Conservation (phyloP, 768 basidiomycete species). For the Tylopilus rubrobrunneus region DNA sequence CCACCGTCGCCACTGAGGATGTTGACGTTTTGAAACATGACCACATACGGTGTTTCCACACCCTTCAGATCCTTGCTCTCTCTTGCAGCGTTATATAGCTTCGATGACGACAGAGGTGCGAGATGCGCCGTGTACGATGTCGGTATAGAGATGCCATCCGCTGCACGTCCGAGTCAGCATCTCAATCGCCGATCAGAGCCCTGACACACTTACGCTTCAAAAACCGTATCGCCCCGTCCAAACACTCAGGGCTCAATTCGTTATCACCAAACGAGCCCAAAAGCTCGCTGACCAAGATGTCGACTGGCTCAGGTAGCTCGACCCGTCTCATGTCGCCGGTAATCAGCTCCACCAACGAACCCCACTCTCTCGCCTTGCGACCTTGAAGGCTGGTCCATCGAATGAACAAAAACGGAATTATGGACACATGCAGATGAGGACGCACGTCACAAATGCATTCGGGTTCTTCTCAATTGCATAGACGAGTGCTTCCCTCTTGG, state of each 20-base stretch:
- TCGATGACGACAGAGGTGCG: slow-evolving; percentile 91
- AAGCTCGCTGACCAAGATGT: slow-evolving; percentile 93
- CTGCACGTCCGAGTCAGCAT: slow-evolving; percentile 39
- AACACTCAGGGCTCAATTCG: slow-evolving; percentile 95
- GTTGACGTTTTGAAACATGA: slow-evolving; percentile 95
- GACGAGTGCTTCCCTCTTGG: slow-evolving; percentile 58
- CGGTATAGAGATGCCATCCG: slow-evolving; percentile 92
- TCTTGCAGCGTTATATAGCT: slow-evolving; percentile 82
- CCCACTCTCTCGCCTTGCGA: slow-evolving; percentile 80
- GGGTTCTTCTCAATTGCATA: slow-evolving; percentile 97
- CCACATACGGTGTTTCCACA: slow-evolving; percentile 95
- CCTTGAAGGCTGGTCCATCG: slow-evolving; percentile 67
- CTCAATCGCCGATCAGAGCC: not conserved
- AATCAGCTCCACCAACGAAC: slow-evolving; percentile 70
- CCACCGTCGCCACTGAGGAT: slow-evolving; percentile 77
- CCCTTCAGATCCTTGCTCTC: slow-evolving; percentile 63
- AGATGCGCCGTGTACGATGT: slow-evolving; percentile 94
- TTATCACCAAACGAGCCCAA: slow-evolving; percentile 98
- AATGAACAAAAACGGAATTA: slow-evolving; percentile 15
- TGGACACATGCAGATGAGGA: slow-evolving; percentile 18
- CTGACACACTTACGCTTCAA: slow-evolving; percentile 62
- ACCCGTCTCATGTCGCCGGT: slow-evolving; percentile 93
- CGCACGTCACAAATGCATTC: slow-evolving; percentile 91
- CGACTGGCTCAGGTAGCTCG: slow-evolving; percentile 79
- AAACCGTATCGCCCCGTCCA: slow-evolving; percentile 93